Base-by-base conservation (phyloP, 164 flowering plant genomes). In the Magnolia changhungtana region DNA sequence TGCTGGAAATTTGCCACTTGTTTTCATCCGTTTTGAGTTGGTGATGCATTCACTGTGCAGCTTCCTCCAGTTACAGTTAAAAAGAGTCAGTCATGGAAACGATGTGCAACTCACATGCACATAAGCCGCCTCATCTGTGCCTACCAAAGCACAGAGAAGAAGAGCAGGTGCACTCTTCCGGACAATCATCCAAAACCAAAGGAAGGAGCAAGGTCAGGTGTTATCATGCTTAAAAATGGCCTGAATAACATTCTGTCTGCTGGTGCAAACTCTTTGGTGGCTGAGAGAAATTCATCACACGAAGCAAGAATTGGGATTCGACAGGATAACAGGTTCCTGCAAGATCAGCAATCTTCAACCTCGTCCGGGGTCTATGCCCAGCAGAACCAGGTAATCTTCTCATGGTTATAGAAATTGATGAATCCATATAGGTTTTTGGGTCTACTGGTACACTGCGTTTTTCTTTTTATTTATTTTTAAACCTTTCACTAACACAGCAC, bases 61-160 rank as follows among this genome's bases (percentile, higher is more conserved):
- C 74, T 77, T 71, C 73, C 79, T n/a, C 75, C 73, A 70, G 78
- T 50, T 75, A 9, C 52, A 10, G 72, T 37, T 61, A 78, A 72
- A 52, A 72, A 69, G 68, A 84, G 51, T 52, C 76, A 67, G 29
- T 75, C 88, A 23, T 69, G 84, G 89, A 93, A 89, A 81, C 86
- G 82, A 81, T 86, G 90, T 75, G 84, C 85, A 2, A 29, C 85
- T 67, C 98, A 93, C 78, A 88, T 89, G 27, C 79, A 85, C 80
- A 87, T 93, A 74, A 79, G 87, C 69, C 88, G 67, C 67, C 81
- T 93, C 27, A 89, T 90, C 69, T 80, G 18, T 74, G 78, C 8
- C 74, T 80, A 82, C 74, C 81, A 86, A 73, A 75, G 51, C 27
- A 24, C 84, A 50, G 86, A 86, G 59, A 76, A 74, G 74, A 79